Evolutionary conservation across 2,329 filamentous ascomycete genomes (phyloP), one percentile per base, ranked within the genome.

Genomic region (Cyphellophora attinorum): DNA sequence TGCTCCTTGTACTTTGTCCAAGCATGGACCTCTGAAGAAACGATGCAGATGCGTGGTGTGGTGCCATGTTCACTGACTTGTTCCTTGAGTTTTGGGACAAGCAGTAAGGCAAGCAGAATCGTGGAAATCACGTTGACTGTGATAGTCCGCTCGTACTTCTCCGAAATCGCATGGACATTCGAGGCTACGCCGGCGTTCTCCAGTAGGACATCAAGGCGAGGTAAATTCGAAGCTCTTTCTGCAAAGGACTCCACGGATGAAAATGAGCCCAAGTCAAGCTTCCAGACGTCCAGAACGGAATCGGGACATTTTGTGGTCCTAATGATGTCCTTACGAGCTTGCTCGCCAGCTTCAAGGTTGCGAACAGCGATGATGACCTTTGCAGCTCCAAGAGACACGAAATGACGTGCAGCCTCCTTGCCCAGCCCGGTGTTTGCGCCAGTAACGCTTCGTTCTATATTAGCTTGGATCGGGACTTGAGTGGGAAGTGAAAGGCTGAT

Each of bases 61-160:
- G 44, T 54, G 2, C 48, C 44, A 53, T 46, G 54, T 11, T 40
- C 45, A 13, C 19, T 42, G 5, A 49, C 59, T 11, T 59, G 65
- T 16, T 60, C 54, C 33, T 61, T 61, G 3, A 77, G 55, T 45
- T 65, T 70, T 0, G 72, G 72, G 13, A 76, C 38, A 3, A 76
- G 27, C 0, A 72, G 52, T 0, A 67, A 42, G 0, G 58, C 64
- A 0, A 77, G 54, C 2, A 76, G 47, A 27, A 74, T 61, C 0
- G 68, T 72, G 10, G 56, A 60, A 36, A 76, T 55, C 6, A 72
- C 67, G 37, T 77, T 77, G 34, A 70, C 61, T 0, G 65, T 68
- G 25, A 76, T 53, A 0, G 52, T 64, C 11, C 44, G 50, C 51
- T 77, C 72, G 25, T 68, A 56, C 0, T 56, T 63, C 35, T 72